phyloP scores from a whole-genome alignment of 768 basidiomycete genomes.

The Boletus patriciae region DNA sequence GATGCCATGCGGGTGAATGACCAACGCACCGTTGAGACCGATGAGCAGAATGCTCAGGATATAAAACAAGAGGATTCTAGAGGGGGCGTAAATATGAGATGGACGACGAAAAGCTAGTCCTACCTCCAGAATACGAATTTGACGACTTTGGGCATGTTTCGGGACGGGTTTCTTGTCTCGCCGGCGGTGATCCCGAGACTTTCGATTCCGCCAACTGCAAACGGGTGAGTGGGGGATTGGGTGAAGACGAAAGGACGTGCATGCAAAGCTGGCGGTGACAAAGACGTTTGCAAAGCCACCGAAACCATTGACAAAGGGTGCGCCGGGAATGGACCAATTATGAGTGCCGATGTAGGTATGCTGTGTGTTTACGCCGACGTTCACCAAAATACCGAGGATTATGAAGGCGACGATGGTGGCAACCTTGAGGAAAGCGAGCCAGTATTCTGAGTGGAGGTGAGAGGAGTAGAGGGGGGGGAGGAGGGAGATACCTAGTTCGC shows the following conservation, averaged over 20 bases:
- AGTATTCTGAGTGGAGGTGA: conserved; percentile 58
- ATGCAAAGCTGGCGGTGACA: conserved; percentile 85
- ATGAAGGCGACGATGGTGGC: conserved; percentile 76
- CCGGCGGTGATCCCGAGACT: conserved; percentile 91
- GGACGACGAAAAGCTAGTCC: not conserved
- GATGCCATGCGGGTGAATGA: not conserved
- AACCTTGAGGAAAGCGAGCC: conserved; percentile 84
- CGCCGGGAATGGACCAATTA: conserved; percentile 76
- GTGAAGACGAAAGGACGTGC: conserved; percentile 39
- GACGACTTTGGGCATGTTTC: conserved; percentile 85
- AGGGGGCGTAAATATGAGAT: conserved; percentile 5
- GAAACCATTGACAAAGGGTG: conserved; percentile 83
- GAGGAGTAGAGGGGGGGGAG: not conserved
- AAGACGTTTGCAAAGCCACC: conserved; percentile 79
- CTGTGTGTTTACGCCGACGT: conserved; percentile 70
- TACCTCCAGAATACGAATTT: conserved; percentile 90
- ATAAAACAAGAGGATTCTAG: conserved; percentile 81
- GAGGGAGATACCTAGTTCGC: conserved; percentile 63
- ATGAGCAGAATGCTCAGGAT: conserved; percentile 74
- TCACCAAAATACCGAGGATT: conserved; percentile 75
- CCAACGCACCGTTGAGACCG: conserved; percentile 68
- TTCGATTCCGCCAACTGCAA: conserved; percentile 79
- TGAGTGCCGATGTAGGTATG: conserved; percentile 67
- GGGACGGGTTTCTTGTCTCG: conserved; percentile 84
- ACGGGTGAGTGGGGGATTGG: conserved; percentile 4